Conservation (phyloP, 208 protist species). For the Trypanosoma grayi region DNA sequence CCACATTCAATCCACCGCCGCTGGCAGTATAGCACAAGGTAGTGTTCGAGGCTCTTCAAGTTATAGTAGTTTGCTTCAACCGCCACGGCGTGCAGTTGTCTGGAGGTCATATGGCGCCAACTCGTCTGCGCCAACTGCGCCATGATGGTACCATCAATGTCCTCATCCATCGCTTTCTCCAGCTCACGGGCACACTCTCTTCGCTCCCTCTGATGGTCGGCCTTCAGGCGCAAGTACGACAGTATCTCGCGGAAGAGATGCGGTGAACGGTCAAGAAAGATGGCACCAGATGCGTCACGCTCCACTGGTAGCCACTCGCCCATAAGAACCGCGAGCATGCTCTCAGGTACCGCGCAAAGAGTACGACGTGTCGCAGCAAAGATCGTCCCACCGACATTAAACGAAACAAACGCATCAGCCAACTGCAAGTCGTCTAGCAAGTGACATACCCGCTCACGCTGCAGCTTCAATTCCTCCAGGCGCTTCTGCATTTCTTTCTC, state of each 20-base stretch:
- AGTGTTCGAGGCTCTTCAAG: neutral
- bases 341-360: slow-evolving; percentile 6
- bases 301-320: neutral
- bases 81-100: neutral
- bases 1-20: slow-evolving; percentile 10
- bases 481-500: neutral
- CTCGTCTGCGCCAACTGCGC: slow-evolving; percentile 3
- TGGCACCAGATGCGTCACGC: neutral
- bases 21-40: slow-evolving; percentile 1
- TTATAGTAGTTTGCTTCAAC: slow-evolving; percentile 18
- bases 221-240: neutral
- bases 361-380: neutral
- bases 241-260: slow-evolving; percentile 11
- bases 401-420: neutral
- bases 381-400: slow-evolving; percentile 5
- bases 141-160: neutral
- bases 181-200: neutral
- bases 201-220: neutral
- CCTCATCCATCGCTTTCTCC: neutral
- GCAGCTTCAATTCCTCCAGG: neutral
- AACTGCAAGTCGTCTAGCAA: neutral
- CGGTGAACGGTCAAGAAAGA: slow-evolving; percentile 9
- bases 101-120: slow-evolving; percentile 5
- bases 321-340: slow-evolving; percentile 1
- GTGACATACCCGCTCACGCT: neutral